Conservation (phyloP, 1,284 basidiomycete species). For the Kwoniella shivajii region DNA sequence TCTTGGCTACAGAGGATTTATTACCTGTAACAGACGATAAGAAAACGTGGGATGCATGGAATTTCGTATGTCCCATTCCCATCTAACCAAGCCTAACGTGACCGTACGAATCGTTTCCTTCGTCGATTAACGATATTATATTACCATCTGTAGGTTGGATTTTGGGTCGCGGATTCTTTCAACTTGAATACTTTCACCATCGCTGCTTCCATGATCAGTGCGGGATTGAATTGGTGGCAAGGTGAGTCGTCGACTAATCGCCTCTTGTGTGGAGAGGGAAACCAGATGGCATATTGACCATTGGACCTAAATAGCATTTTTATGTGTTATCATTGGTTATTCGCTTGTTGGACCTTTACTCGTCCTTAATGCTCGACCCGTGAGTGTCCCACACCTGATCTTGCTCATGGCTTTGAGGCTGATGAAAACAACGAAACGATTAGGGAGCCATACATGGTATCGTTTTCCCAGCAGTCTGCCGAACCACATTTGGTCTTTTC, state of each 20-base stretch:
- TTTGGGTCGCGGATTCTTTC: constrained; percentile 79
- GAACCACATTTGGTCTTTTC: constrained; percentile 67
- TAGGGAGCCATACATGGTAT: constrained; percentile 68
- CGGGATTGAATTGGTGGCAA: constrained; percentile 80
- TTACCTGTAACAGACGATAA: constrained; percentile 40
- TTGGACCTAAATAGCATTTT: constrained; percentile 51
- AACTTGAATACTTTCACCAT: constrained; percentile 73
- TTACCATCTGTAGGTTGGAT: constrained; percentile 42
- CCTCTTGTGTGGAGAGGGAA: neutral
- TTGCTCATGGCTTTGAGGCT: too few relatives aligned
- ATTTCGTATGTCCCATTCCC: constrained; percentile 28
- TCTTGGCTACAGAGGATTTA: constrained; percentile 59
- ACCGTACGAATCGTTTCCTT: neutral
- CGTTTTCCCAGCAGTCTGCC: constrained; percentile 76
- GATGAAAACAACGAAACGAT: too few relatives aligned
- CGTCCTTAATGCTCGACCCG: constrained; percentile 76
- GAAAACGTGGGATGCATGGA: constrained; percentile 45
- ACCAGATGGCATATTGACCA: neutral
- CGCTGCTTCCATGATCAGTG: constrained; percentile 65
- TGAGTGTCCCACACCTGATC: too few relatives aligned
- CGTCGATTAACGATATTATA: neutral
- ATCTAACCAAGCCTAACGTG: neutral
- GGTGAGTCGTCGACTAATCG: constrained; percentile 29
- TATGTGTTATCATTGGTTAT: constrained; percentile 73
- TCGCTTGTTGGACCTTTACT: constrained; percentile 71